Conservation (phyloP, 257 asterid species). For the Solanum chmielewskii region DNA sequence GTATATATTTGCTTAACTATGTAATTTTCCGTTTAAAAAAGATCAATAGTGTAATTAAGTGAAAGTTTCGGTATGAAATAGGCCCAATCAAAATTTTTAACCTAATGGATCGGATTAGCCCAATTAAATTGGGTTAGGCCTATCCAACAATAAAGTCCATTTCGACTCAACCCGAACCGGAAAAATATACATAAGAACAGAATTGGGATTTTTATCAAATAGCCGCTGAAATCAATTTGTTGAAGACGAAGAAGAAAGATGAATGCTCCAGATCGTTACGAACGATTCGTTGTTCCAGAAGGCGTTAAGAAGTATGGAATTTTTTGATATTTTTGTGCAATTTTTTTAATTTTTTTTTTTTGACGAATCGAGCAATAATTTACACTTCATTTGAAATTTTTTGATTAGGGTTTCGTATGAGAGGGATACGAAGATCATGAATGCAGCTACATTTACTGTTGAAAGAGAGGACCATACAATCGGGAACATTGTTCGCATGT, state of each 20-base stretch:
- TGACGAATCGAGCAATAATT: background rate
- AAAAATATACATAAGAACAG: background rate
- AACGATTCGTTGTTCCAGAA: conserved; percentile 89
- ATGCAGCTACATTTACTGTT: conserved; percentile 81
- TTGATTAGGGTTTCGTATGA: conserved; percentile 73
- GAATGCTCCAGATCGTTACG: conserved; percentile 74
- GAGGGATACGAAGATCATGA: conserved; percentile 89
- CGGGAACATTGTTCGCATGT: conserved; percentile 92
- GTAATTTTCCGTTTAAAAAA: too few relatives aligned
- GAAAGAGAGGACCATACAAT: conserved; percentile 96
- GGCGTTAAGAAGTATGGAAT: conserved; percentile 58
- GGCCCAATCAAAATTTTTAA: background rate
- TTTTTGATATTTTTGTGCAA: background rate
- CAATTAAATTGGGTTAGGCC: background rate
- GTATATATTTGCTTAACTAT: too few relatives aligned
- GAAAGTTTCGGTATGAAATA: too few relatives aligned
- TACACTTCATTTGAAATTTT: background rate
- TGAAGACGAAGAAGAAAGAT: background rate
- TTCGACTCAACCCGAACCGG: background rate
- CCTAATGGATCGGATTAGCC: background rate
- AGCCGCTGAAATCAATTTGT: background rate
- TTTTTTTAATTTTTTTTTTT: background rate
- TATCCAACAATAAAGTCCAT: background rate
- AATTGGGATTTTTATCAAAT: background rate
- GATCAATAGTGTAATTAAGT: too few relatives aligned